These are phyloP conservation scores for Candida silvicultrix DNA, from an alignment of 805 yeast species.

Conservation along the genomic window DNA sequence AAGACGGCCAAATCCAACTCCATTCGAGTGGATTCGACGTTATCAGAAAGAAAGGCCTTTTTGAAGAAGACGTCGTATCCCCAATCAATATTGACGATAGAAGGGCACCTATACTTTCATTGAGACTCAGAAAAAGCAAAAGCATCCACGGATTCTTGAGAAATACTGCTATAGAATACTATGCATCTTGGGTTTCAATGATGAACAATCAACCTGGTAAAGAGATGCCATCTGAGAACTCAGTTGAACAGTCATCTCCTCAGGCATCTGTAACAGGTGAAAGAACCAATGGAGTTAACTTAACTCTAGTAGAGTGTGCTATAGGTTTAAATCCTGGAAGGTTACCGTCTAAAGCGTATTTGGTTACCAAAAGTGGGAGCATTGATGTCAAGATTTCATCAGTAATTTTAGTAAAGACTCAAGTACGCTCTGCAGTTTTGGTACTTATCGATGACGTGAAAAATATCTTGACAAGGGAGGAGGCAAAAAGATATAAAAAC, in stretches of 20 bases:
- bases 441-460: conserved; percentile 59
- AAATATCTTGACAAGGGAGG: conserved; percentile 27
- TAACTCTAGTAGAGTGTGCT: conserved; percentile 41
- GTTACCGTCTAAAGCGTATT: conserved; percentile 43
- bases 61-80: conserved; percentile 25
- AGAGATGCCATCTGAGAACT: neutral
- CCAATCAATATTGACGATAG: conserved; percentile 28
- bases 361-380: conserved; percentile 49
- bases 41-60: conserved; percentile 6
- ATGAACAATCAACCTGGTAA: conserved; percentile 24
- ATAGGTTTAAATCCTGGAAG: conserved; percentile 62
- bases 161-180: conserved; percentile 47
- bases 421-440: conserved; percentile 43
- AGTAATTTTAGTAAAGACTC: conserved; percentile 32
- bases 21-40: conserved; percentile 9
- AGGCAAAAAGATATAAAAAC: conserved; percentile 19
- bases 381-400: conserved; percentile 37
- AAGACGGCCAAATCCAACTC: conserved; percentile 14
- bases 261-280: neutral
- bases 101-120: conserved; percentile 33
- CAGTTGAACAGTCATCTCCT: neutral
- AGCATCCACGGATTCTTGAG: conserved; percentile 37
- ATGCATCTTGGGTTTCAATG: conserved; percentile 50
- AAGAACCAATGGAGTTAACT: conserved; percentile 7
- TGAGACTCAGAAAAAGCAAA: conserved; percentile 29